Percentiles rank a stretch among this genome's conserved stretches.
Evolutionary conservation across 441 rosid species (phyloP).

Genomic region (Populus hybrid): DNA sequence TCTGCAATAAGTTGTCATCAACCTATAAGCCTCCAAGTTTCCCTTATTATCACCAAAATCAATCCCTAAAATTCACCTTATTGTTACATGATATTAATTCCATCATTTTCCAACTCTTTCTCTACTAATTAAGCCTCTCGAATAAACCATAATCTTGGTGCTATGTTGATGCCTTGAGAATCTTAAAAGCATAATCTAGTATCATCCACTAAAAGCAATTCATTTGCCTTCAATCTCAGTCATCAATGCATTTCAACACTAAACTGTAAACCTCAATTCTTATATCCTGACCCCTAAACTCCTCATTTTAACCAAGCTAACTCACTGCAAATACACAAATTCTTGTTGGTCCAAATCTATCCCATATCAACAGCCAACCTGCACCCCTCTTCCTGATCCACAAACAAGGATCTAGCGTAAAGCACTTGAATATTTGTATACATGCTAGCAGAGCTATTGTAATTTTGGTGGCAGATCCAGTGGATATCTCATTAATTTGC

Average conservation of each 20-base stretch:
- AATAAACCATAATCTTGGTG: not conserved
- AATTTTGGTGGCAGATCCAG: not conserved
- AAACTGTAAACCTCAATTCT: not conserved
- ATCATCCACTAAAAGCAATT: not conserved
- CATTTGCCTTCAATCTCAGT: not conserved
- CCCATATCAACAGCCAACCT: not conserved
- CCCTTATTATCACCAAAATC: not conserved
- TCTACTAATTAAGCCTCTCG: not conserved
- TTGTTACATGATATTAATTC: not conserved
- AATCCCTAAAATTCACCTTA: too few species aligned
- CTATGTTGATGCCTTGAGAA: not conserved
- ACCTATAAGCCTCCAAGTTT: not conserved
- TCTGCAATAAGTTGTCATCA: not conserved
- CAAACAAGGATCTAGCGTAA: not conserved
- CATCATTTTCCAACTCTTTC: not conserved
- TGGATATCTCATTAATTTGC: not conserved
- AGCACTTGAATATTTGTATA: constrained; percentile 1
- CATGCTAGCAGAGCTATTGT: not conserved
- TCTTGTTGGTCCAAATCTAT: not conserved
- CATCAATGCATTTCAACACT: not conserved
- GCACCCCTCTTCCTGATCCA: not conserved
- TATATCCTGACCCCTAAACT: not conserved
- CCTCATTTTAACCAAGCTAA: not conserved
- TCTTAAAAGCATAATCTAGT: not conserved
- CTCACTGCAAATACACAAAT: not conserved